Base-by-base conservation (phyloP, 805 yeast genomes). In the Ogataea ganodermae region DNA sequence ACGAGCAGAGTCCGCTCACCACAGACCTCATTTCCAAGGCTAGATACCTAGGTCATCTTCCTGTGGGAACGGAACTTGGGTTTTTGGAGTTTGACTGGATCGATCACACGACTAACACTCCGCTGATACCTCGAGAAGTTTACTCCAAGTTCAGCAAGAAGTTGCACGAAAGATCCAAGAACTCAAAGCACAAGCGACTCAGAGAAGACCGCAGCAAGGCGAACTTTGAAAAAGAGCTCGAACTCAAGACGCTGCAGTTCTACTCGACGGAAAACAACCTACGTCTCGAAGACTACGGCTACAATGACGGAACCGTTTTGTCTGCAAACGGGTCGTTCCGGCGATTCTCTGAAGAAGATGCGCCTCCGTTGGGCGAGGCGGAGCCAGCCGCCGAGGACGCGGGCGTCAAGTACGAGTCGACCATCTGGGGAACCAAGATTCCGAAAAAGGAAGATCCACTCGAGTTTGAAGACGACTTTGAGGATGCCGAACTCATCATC, bases 1-100 rank as follows among this genome's bases (percentile, higher is more conserved):
- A 77, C 59, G 95, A 86, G 30, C 78, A 78, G 20, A 53, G 58
- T 13, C 58, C 62, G 18, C 72, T 85, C 17, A 78, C 84, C 0
- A 83, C 79, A 13, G 80, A 80, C 3, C 53, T 85, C 58, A 57
- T 79, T 2, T 76, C 78, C 43, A 80, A 83, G 54, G 76, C 76
- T 62, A 91, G 89, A 64, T 89, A 86, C 63, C 67, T 94, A 47
- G 76, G 86, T 0, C 92, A 92, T 65, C 67, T 90, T 18, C 97
- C 99, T 0, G 63, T 80, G 23, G 97, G 97, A 1, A 85, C 96
- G 0, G 86, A 85, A 44, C 65, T 92, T 35, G 95, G 90, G 9
- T 82, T 88, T 52, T 62, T 94, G 45, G 98, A 94, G 58, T 78
- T 96, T 43, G 84, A 89, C 61, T 92, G 98, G 98, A 43, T 57